A percentile compares a stretch with the other conserved stretches of the same genome.
These are phyloP conservation scores for Nannizzia gypsea DNA, from an alignment of 2,329 filamentous ascomycete species.

Conservation along the genomic window DNA sequence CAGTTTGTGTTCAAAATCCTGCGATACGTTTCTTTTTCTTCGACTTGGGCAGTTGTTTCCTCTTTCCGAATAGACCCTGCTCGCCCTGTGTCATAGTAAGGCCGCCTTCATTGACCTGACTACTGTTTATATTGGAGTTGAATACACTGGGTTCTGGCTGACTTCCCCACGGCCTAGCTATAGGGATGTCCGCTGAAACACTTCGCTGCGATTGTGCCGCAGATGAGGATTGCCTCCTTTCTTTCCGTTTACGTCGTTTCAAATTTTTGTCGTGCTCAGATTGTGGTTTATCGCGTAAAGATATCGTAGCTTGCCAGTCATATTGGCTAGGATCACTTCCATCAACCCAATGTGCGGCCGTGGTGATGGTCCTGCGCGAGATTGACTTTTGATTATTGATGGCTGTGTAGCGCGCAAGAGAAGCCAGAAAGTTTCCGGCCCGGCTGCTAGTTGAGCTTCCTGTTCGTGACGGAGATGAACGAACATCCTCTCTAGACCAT, in stretches of 20 bases:
- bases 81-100: conserved; percentile 33
- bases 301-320: conserved; percentile 22
- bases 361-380: conserved; percentile 18
- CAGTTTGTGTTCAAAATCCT: conserved; percentile 24
- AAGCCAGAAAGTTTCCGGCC: background rate
- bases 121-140: conserved; percentile 20
- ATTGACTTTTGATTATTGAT: conserved; percentile 17
- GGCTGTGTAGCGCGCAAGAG: conserved; percentile 22
- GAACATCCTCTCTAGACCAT: background rate
- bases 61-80: conserved; percentile 27
- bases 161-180: conserved; percentile 11
- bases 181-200: background rate
- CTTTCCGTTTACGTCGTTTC: background rate
- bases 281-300: background rate
- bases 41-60: conserved; percentile 21
- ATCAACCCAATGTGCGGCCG: conserved; percentile 29
- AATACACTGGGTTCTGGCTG: conserved; percentile 7
- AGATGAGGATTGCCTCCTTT: background rate
- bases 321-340: conserved; percentile 25
- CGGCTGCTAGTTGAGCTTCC: background rate
- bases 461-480: background rate
- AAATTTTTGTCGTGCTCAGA: background rate
- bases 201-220: background rate
- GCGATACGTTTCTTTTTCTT: conserved; percentile 30
- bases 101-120: conserved; percentile 25